Percentiles rank a stretch among this genome's conserved stretches.
phyloP scores from a whole-genome alignment of 306 rosid species.

The Rosa lucieae region DNA sequence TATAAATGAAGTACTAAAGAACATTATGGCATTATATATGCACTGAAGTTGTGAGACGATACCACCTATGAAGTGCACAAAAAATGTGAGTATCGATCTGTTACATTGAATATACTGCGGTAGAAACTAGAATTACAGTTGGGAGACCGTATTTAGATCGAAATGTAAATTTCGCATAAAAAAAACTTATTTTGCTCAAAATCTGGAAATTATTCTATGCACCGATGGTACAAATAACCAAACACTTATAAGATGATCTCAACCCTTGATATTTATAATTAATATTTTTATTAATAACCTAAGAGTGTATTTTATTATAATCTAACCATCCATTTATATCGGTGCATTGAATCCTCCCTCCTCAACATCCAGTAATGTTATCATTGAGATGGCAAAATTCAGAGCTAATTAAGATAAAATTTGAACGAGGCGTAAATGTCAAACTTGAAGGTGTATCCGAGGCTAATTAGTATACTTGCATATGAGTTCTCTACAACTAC shows the following conservation, averaged over 20 bases:
- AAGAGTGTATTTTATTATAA: too few relatives aligned
- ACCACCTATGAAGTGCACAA: too few relatives aligned
- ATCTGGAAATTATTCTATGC: too few relatives aligned
- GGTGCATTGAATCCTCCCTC: too few relatives aligned
- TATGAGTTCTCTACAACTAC: not conserved
- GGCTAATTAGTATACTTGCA: not conserved
- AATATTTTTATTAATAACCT: too few relatives aligned
- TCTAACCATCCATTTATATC: too few relatives aligned
- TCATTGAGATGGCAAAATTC: not conserved
- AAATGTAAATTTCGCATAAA: not conserved
- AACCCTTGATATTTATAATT: too few relatives aligned
- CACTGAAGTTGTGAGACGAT: not conserved
- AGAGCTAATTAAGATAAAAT: too few relatives aligned
- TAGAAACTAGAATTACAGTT: not conserved
- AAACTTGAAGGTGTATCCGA: not conserved
- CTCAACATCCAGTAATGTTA: not conserved
- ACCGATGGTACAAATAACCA: too few relatives aligned
- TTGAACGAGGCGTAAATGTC: not conserved
- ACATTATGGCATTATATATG: not conserved
- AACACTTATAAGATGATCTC: too few relatives aligned
- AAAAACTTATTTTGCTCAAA: not conserved
- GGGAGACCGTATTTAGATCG: not conserved
- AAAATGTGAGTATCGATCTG: too few relatives aligned
- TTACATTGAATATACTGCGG: not conserved
- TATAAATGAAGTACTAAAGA: not conserved